Conservation (phyloP, 2,329 filamentous ascomycete species). For the Laburnicola sp. region DNA sequence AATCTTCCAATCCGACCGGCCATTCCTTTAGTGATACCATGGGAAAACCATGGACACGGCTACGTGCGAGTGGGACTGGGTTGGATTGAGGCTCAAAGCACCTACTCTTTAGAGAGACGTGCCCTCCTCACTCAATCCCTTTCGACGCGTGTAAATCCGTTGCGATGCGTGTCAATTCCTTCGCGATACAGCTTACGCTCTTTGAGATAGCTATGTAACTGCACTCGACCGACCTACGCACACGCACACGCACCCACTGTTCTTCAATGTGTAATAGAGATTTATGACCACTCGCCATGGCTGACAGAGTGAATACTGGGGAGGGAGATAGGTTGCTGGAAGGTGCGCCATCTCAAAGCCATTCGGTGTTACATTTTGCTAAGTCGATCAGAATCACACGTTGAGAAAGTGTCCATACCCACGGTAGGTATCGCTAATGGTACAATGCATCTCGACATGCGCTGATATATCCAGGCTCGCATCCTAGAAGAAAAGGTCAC, state of each 20-base stretch:
- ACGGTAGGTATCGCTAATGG: neutral
- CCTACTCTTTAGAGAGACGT: constrained; percentile 3
- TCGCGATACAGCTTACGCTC: neutral
- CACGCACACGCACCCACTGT: neutral
- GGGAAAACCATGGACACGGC: no score
- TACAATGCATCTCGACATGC: neutral
- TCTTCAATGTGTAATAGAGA: constrained; percentile 5
- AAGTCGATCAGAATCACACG: neutral
- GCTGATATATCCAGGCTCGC: neutral
- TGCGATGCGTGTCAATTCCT: no score
- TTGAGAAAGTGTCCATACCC: constrained; percentile 11
- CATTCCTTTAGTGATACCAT: constrained; percentile 15
- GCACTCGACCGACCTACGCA: neutral
- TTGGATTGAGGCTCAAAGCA: constrained; percentile 13
- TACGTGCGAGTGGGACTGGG: constrained; percentile 3
- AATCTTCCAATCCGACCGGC: neutral
- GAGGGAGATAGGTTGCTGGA: constrained; percentile 23
- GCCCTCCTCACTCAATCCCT: neutral
- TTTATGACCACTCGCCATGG: constrained; percentile 9
- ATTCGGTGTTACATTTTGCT: neutral
- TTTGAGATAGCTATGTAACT: neutral
- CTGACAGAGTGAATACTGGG: constrained; percentile 1
- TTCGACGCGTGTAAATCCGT: neutral
- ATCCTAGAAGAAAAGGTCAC: constrained; percentile 55
- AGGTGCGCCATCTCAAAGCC: constrained; percentile 10